phyloP scores from a whole-genome alignment of 352 stramenopile genomes.

The Aphanomyces astaci region DNA sequence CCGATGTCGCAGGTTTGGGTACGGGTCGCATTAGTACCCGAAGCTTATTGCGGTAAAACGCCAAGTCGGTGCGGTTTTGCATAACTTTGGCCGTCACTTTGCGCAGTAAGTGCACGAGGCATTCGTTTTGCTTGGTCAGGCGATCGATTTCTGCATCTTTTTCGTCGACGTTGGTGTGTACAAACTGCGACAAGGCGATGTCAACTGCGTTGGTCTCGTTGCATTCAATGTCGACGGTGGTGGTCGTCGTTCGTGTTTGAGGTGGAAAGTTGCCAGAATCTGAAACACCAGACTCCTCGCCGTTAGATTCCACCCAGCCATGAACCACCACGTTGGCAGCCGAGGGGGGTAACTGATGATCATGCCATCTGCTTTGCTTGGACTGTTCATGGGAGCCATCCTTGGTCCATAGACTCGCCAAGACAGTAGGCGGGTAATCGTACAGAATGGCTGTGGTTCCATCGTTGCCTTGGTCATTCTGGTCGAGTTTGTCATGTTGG shows the following conservation, averaged over 20 bases:
- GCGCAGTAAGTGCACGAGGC: constrained; percentile 6
- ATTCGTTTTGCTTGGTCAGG: constrained; percentile 21
- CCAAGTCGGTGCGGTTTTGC: constrained; percentile 14
- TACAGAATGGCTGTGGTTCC: background rate
- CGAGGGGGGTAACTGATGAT: background rate
- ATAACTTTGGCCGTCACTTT: constrained; percentile 21
- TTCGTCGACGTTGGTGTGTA: background rate
- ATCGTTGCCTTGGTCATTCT: background rate
- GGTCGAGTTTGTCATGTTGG: background rate
- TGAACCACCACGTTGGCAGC: background rate
- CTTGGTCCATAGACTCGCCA: background rate
- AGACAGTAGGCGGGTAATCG: background rate
- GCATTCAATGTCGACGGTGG: background rate
- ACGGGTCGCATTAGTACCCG: background rate
- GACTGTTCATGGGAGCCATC: background rate
- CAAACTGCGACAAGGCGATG: background rate
- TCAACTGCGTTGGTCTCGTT: background rate
- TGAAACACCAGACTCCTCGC: background rate
- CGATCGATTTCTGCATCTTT: background rate
- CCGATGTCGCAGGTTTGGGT: background rate
- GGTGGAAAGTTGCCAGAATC: background rate
- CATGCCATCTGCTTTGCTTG: background rate
- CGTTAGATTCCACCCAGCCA: background rate
- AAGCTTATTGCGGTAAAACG: background rate
- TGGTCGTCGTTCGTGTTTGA: background rate